A percentile compares a stretch with the other conserved stretches of the same genome.
Evolutionary conservation across 2,329 filamentous ascomycete species (phyloP).

Genomic region (Claviceps purpurea): DNA sequence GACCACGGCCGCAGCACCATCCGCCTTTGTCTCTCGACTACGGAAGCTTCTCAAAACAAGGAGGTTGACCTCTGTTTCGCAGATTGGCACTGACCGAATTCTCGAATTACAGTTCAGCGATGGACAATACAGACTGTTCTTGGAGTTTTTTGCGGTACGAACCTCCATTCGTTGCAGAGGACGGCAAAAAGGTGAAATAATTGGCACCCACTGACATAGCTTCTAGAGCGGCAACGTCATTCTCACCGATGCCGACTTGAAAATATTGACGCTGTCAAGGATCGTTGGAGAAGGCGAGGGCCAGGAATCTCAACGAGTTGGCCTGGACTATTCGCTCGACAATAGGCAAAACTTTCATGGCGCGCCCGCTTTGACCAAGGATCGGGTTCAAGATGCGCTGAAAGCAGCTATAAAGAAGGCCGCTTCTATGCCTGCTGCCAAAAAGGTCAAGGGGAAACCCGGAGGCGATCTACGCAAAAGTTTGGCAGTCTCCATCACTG

Average conservation of each 20-base stretch:
- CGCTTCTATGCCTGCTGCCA: conserved; percentile 30
- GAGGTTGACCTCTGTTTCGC: conserved; percentile 63
- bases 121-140: conserved; percentile 71
- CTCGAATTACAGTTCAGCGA: conserved; percentile 89
- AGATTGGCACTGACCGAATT: conserved; percentile 87
- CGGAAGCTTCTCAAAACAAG: conserved; percentile 83
- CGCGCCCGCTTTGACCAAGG: conserved; percentile 59
- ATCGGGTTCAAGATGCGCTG: conserved; percentile 57
- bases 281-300: conserved; percentile 68
- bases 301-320: conserved; percentile 70
- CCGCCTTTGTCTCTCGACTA: conserved; percentile 69
- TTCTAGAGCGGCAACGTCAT: conserved; percentile 75
- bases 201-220: neutral
- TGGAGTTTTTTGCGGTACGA: conserved; percentile 77
- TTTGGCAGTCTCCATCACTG: conserved; percentile 70
- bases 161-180: too few relatives aligned
- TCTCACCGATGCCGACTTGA: conserved; percentile 72
- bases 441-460: conserved; percentile 60
- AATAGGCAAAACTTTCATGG: conserved; percentile 74
- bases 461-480: conserved; percentile 68
- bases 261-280: conserved; percentile 67
- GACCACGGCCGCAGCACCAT: conserved; percentile 72
- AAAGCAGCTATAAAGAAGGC: conserved; percentile 50
- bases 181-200: neutral
- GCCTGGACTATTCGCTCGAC: conserved; percentile 64